These are phyloP conservation scores for Macrotyloma uniflorum DNA, from an alignment of 306 rosid species.

Conservation along the genomic window DNA sequence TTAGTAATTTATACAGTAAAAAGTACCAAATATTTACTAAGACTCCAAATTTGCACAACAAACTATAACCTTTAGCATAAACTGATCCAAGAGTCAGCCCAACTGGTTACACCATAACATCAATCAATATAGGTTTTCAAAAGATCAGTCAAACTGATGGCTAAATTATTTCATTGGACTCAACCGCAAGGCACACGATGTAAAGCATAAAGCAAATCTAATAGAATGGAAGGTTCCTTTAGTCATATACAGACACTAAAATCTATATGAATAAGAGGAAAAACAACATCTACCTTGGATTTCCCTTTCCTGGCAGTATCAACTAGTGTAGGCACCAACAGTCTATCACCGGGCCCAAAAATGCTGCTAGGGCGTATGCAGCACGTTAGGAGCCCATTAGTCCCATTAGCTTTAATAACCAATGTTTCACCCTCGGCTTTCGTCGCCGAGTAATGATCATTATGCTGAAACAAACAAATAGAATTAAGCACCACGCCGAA, in stretches of 20 bases:
- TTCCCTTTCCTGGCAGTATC: constrained; percentile 86
- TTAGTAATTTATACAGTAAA: constrained; percentile 25
- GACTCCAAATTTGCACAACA: background rate
- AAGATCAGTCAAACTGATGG: background rate
- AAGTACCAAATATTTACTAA: background rate
- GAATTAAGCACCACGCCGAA: constrained; percentile 25
- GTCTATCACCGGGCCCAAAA: constrained; percentile 93
- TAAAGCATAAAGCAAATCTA: background rate
- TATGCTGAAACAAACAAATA: constrained; percentile 63
- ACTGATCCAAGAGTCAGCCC: background rate
- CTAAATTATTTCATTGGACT: constrained; percentile 11
- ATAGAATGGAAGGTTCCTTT: background rate
- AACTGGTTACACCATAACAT: background rate
- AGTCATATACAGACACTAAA: background rate
- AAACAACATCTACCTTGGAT: constrained; percentile 67
- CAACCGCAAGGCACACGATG: background rate
- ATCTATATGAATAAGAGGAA: constrained; percentile 2
- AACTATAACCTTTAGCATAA: background rate
- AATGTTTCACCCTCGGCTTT: constrained; percentile 88
- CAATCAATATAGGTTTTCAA: background rate
- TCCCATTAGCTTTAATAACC: constrained; percentile 82
- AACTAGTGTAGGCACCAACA: constrained; percentile 80
- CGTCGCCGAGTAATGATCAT: constrained; percentile 89
- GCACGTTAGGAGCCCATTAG: constrained; percentile 81
- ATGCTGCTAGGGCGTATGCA: constrained; percentile 96